Conservation (phyloP, 1,139 yeast genomes). For the Lodderomyces metapsilosis region DNA sequence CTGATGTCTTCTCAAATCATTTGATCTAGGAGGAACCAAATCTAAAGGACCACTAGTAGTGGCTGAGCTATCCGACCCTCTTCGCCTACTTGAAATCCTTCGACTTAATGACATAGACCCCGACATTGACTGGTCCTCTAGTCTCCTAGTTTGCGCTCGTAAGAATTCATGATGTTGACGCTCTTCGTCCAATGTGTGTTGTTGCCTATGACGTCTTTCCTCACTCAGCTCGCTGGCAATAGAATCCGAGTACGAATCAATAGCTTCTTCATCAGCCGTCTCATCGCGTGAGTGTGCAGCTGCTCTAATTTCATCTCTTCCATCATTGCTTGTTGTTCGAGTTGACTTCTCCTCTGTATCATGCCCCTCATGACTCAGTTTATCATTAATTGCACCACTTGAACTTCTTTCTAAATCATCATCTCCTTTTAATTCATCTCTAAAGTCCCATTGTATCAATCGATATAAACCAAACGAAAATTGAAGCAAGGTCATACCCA, state of each 20-base stretch:
- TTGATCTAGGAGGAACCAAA: conserved; percentile 25
- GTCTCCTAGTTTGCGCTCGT: conserved; percentile 11
- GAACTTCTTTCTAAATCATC: conserved; percentile 7
- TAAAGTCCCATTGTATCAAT: conserved; percentile 70
- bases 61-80: conserved; percentile 14
- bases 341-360: not conserved
- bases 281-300: not conserved
- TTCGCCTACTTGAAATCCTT: conserved; percentile 10
- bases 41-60: conserved; percentile 14
- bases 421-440: conserved; percentile 20
- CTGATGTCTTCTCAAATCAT: conserved; percentile 41
- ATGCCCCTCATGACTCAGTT: not conserved
- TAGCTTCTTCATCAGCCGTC: not conserved
- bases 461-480: conserved; percentile 77
- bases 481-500: conserved; percentile 66
- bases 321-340: not conserved
- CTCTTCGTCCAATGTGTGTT: conserved; percentile 9
- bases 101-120: conserved; percentile 7
- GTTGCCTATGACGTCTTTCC: conserved; percentile 4
- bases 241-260: not conserved
- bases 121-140: not conserved
- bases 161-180: conserved; percentile 22
- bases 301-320: not conserved
- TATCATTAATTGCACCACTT: conserved; percentile 3
- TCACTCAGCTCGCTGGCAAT: conserved; percentile 4